Base-by-base conservation (phyloP, 306 rosid genomes). In the Cyclanthera cordifolia region DNA sequence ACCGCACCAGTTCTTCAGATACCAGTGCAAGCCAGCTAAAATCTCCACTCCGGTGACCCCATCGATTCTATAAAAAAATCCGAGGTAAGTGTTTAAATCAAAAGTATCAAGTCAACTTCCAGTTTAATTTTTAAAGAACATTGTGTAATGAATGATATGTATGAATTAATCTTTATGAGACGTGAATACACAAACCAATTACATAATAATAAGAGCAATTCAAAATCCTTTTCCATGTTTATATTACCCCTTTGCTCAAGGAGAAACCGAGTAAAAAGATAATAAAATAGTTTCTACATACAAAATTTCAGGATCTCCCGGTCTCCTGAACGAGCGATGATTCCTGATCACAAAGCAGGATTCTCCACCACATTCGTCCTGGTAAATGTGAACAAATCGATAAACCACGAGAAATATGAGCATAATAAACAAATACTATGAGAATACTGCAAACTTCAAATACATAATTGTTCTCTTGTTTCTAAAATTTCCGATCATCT, bases 11-110 rank as follows among this genome's bases (percentile, higher is more conserved):
- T 85, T 55, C 82, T 91, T 91, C 76, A 91, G 59, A 67, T 88
- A 91, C 94, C 97, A 88, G 74, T 88, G 91, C 58, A 91, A 81
- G 75, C 91, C 97, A 48, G 89, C 82, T 55, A 81, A 80, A 75
- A 86, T 82, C 55, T 91, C 97, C 79, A 91, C 97, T 28, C 94
- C 97, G 5, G 89, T 86, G 65, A 81, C 67, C 74, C 97, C 97
- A 48, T 72, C 63, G 70, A 88, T 86, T 59, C 95, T 91, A 52
- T 46, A 54, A 30, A 30, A 54, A 45, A 41, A 49, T 65, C 68
- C 23, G 67, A 78, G 71, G 50, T 74, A 78, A 78, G 50, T 11
- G 30, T 15, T 66, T 23, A 7, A 15, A 23, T 46, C 4, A 7
- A 14, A 23, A 43, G 16, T 5, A 58, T 28, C 46, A 32, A 47